These are phyloP conservation scores for Vanderwaltozyma polyspora DNA, from an alignment of 805 yeast species.

Conservation along the genomic window DNA sequence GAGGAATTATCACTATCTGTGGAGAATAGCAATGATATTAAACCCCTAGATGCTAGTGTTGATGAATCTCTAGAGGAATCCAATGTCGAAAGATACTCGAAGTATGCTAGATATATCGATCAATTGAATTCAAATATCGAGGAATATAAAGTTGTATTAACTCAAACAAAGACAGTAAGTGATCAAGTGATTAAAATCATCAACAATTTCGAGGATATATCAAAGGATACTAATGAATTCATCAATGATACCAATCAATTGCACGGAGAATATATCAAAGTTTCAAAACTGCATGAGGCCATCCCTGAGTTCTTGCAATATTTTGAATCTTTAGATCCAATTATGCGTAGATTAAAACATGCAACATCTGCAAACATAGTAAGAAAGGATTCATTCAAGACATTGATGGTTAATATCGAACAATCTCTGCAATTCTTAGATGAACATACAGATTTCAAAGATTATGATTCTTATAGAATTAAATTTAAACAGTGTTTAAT, in stretches of 20 bases:
- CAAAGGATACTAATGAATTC: slow-evolving; percentile 28
- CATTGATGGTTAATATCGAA: slow-evolving; percentile 49
- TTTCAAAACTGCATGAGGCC: slow-evolving; percentile 42
- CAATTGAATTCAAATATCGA: slow-evolving; percentile 25
- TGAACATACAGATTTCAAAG: slow-evolving; percentile 50
- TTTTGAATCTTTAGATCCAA: slow-evolving; percentile 61
- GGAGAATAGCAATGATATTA: not conserved
- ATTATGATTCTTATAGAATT: slow-evolving; percentile 53
- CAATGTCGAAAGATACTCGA: slow-evolving; percentile 7
- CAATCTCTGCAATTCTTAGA: slow-evolving; percentile 51
- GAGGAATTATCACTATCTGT: slow-evolving; percentile 10
- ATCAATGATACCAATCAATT: slow-evolving; percentile 36
- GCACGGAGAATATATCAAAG: slow-evolving; percentile 33
- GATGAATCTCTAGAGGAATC: not conserved
- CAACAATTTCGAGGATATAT: slow-evolving; percentile 25
- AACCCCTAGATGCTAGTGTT: not conserved
- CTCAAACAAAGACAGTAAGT: slow-evolving; percentile 27
- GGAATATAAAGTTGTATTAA: slow-evolving; percentile 32
- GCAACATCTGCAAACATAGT: slow-evolving; percentile 58
- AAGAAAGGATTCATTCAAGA: slow-evolving; percentile 42
- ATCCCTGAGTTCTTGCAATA: slow-evolving; percentile 49
- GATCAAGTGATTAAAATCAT: slow-evolving; percentile 23
- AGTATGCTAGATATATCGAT: slow-evolving; percentile 12
- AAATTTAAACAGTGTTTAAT: slow-evolving; percentile 78
- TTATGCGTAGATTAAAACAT: slow-evolving; percentile 56